A percentile compares a stretch with the other conserved stretches of the same genome.
phyloP scores from a whole-genome alignment of 2,329 filamentous ascomycete species.

The Aspergillus costaricaensis region DNA sequence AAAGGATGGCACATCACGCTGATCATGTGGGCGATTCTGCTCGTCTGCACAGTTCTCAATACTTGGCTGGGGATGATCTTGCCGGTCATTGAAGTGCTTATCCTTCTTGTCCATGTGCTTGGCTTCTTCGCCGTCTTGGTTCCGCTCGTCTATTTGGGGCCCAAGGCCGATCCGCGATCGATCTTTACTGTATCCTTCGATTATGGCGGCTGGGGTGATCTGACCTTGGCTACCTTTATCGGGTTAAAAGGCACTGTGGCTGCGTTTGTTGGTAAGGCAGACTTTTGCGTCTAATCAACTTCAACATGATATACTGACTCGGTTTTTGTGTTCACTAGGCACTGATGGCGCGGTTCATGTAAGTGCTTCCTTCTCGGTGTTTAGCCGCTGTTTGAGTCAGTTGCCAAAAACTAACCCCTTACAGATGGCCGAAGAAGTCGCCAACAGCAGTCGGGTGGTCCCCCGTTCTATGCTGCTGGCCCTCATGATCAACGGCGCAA shows the following conservation, averaged over 20 bases:
- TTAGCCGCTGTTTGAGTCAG: not conserved
- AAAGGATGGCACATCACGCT: constrained; percentile 54
- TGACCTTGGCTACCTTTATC: constrained; percentile 30
- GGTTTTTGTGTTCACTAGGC: not conserved
- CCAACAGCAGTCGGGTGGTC: constrained; percentile 38
- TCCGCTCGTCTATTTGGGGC: constrained; percentile 46
- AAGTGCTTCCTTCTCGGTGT: constrained; percentile 7
- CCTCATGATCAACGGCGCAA: constrained; percentile 37
- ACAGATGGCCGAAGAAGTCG: constrained; percentile 43
- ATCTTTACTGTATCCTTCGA: constrained; percentile 29
- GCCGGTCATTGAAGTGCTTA: constrained; percentile 50
- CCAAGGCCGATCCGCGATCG: constrained; percentile 29
- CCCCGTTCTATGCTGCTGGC: constrained; percentile 40
- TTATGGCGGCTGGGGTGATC: constrained; percentile 22
- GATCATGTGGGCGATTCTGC: not conserved
- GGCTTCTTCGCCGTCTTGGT: constrained; percentile 57
- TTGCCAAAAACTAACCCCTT: not conserved
- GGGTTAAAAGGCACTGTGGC: constrained; percentile 25
- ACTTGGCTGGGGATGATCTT: constrained; percentile 37
- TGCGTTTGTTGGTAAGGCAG: constrained; percentile 22
- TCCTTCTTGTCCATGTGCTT: constrained; percentile 52
- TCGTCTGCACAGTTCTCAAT: not conserved
- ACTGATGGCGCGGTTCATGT: constrained; percentile 27
- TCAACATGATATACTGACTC: too few species aligned
- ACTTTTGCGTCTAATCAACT: too few species aligned